These are phyloP conservation scores for Nakazawaea ernobii DNA, from an alignment of 805 yeast genomes.

Conservation along the genomic window DNA sequence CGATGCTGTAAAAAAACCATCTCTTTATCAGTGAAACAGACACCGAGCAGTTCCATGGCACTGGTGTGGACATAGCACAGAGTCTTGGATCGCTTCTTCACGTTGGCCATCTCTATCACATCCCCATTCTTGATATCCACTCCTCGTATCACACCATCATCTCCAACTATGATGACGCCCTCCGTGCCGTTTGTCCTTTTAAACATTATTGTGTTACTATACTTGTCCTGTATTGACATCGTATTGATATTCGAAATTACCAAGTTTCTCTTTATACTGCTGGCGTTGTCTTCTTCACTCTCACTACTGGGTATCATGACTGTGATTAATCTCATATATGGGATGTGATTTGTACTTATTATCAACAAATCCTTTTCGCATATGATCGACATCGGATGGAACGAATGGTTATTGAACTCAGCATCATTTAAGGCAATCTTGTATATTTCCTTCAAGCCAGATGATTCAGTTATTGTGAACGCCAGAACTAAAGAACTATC, in stretches of 20 bases:
- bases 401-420: constrained; percentile 59
- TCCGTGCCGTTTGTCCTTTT: constrained; percentile 20
- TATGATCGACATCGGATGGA: constrained; percentile 47
- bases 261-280: constrained; percentile 26
- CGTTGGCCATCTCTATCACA: constrained; percentile 23
- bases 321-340: constrained; percentile 65
- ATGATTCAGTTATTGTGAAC: constrained; percentile 21
- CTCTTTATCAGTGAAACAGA: too few species aligned
- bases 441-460: constrained; percentile 23
- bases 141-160: constrained; percentile 63
- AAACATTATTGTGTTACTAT: constrained; percentile 40
- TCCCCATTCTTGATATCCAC: constrained; percentile 40
- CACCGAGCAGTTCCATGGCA: too few species aligned
- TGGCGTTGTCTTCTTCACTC: constrained; percentile 16
- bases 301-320: constrained; percentile 37
- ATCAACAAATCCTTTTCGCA: constrained; percentile 33
- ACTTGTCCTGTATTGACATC: constrained; percentile 64
- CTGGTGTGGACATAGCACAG: neutral
- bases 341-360: constrained; percentile 72
- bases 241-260: constrained; percentile 41
- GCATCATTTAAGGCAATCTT: constrained; percentile 67
- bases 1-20: too few species aligned
- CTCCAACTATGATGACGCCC: constrained; percentile 67
- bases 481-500: constrained; percentile 56
- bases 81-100: neutral